Evolutionary conservation across 208 protist genomes (phyloP).

Genomic region (Leptomonas pyrrhocoris): DNA sequence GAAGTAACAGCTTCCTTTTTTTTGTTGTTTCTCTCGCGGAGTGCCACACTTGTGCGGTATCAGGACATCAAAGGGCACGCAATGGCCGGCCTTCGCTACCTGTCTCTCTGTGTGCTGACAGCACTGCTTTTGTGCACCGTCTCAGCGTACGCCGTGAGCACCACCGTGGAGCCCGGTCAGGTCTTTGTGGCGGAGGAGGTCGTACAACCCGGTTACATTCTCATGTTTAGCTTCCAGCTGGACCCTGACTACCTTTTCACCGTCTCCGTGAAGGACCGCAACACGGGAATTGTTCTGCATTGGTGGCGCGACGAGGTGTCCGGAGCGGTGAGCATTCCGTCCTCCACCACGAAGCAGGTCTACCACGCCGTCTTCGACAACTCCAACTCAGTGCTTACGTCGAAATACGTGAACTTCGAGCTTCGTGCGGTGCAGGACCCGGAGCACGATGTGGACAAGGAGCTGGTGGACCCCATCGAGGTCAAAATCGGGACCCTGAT

Average conservation of each 20-base stretch:
- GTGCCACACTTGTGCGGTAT: too few relatives aligned
- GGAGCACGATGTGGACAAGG: conserved; percentile 12
- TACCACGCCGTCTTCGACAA: conserved; percentile 55
- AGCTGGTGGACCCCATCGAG: conserved; percentile 78
- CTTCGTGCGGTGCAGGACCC: conserved; percentile 47
- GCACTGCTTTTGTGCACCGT: background rate
- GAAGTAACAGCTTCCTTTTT: too few relatives aligned
- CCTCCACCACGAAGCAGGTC: background rate
- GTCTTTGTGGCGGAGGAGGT: conserved; percentile 38
- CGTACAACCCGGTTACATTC: conserved; percentile 18
- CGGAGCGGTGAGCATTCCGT: background rate
- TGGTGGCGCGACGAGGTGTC: conserved; percentile 2
- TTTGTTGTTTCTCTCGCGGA: too few relatives aligned
- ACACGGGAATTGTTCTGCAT: conserved; percentile 1
- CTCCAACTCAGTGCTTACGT: conserved; percentile 29
- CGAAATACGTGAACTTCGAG: conserved; percentile 40
- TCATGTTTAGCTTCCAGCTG: conserved; percentile 57
- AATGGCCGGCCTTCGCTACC: background rate
- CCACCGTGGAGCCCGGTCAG: conserved; percentile 19
- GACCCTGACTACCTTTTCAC: conserved; percentile 18
- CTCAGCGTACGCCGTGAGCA: background rate
- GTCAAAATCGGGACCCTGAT: conserved; percentile 33
- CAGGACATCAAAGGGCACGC: background rate
- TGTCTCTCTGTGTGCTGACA: background rate
- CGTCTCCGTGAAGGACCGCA: conserved; percentile 6